phyloP scores from a whole-genome alignment of 352 stramenopile genomes.

The Plasmopara muralis region DNA sequence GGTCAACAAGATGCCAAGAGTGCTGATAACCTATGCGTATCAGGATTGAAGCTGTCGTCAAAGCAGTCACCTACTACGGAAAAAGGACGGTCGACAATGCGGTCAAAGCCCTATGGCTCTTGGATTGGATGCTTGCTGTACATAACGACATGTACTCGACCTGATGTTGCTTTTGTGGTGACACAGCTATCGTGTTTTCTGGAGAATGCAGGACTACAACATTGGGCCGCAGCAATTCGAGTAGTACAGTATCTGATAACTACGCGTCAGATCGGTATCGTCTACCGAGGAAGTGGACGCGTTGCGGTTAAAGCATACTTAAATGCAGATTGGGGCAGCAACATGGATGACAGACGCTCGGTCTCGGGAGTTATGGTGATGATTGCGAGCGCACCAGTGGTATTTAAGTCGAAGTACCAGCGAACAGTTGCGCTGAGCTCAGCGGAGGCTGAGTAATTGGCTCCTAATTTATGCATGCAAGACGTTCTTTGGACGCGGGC shows the following conservation, averaged over 20 bases:
- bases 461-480: neutral
- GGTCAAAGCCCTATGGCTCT: neutral
- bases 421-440: neutral
- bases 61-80: neutral
- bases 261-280: neutral
- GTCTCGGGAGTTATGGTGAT: neutral
- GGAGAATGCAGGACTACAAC: slow-evolving; percentile 1
- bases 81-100: neutral
- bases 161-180: neutral
- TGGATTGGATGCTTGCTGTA: neutral
- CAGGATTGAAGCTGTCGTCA: neutral
- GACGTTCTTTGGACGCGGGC: neutral
- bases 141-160: slow-evolving; percentile 2
- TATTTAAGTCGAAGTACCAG: slow-evolving; percentile 3
- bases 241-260: neutral
- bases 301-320: neutral
- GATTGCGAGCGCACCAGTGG: slow-evolving; percentile 1
- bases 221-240: neutral
- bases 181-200: neutral
- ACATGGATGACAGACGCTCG: neutral
- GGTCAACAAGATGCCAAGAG: neutral
- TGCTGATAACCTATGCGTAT: neutral
- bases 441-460: slow-evolving; percentile 1
- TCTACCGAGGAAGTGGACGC: neutral
- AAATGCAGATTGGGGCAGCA: no score